Base-by-base conservation (phyloP, 1,284 basidiomycete genomes). In the Ustilago hordei region DNA sequence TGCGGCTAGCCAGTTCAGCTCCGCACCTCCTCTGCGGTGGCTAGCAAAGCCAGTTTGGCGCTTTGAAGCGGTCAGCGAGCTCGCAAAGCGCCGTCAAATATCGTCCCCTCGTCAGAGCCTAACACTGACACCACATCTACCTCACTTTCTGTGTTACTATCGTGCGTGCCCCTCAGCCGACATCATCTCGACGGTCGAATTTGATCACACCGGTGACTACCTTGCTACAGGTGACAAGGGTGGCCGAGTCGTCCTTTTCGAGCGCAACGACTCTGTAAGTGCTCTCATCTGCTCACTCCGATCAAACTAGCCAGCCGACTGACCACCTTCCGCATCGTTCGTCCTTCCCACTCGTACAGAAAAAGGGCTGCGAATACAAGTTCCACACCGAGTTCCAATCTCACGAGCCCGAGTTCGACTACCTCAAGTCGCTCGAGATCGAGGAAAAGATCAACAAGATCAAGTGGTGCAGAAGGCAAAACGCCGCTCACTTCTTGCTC, bases 371-470 rank as follows among this genome's bases (percentile, higher is more conserved):
- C 89, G 97, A 99, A 88, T 99, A 99, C 91, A 98, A 98, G 88
- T 99, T 99, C 88, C 98, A 99, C 88, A 99, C 97, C 71, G 97
- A 99, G 88, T 97, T 99, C 87, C 97, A 99, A 89, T 97, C 95
- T 52, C 97, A 99, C 87, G 97, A 99, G 87, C 97, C 97, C 68
- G 97, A 99, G 87, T 99, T 99, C 87, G 97, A 99, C 89, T 99
- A 99, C 87, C 92, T 99, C 87, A 99, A 99, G 89, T 97, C 95
- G 36, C 90, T 99, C 80, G 97, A 99, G 90, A 99, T 99, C 87
- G 97, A 99, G 88, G 97, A 99, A 90, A 99, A 99, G 92, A 99
- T 99, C 90, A 99, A 99, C 90, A 94, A 98, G 91, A 99, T 99
- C 90, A 94, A 95, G 87, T 99, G 97, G 97, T 98, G 95, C 90